Base-by-base conservation (phyloP, 805 yeast genomes). In the Wickerhamiella spandovensis region DNA sequence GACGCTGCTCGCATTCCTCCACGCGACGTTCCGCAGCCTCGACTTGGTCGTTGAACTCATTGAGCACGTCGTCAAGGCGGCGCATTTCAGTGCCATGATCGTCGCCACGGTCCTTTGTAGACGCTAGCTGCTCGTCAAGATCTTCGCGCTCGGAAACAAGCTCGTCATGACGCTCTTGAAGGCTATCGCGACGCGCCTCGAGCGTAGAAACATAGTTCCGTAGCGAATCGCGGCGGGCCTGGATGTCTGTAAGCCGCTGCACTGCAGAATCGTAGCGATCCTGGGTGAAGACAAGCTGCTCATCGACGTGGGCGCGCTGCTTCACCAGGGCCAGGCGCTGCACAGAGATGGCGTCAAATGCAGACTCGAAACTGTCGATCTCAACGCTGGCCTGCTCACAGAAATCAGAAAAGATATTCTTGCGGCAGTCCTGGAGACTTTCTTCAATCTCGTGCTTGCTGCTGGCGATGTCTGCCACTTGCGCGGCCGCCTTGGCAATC, bases 261-360 rank as follows among this genome's bases (percentile, higher is more conserved):
- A 61, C 52, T 1, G 82, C 79, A 17, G 80, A 82, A 1, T 61
- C 64, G 3, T 75, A 58, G 50, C 88, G 73, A 49, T 79, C 84
- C 8, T 58, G 64, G 61, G 85, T 95, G 63, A 85, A 84, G 10
- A 69, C 68, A 17, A 82, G 58, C 57, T 82, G 82, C 52, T 75
- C 82, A 32, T 78, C 71, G 42, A 85, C 64, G 7, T 77, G 73
- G 15, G 81, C 65, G 17, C 82, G 74, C 50, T 84, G 83, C 52
- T 78, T 79, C 41, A 76, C 68, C 51, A 76, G 75, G 54, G 78
- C 78, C 1, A 83, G 72, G 44, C 79, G 69, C 59, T 82, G 86
- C 52, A 76, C 78, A 1, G 64, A 37, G 18, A 50, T 41, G 8
- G 20, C 41, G 3, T 46, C 51, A 17, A 47, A 45, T 1, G 46